These are phyloP conservation scores for Coriaria nepalensis DNA, from an alignment of 306 rosid species.

Conservation along the genomic window DNA sequence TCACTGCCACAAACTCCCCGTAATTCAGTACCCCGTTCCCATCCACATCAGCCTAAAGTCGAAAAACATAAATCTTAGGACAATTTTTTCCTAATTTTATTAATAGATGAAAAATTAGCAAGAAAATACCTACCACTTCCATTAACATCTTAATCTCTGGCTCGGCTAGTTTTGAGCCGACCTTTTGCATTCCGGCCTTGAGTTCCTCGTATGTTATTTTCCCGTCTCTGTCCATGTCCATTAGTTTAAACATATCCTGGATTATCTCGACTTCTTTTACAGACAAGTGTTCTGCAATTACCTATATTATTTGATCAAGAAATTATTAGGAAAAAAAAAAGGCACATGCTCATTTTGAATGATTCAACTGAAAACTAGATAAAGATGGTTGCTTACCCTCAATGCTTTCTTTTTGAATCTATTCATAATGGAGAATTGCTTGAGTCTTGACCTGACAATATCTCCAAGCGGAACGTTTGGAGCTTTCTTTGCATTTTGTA, in stretches of 20 bases:
- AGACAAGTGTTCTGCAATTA: slow-evolving; percentile 91
- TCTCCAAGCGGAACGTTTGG: slow-evolving; percentile 92
- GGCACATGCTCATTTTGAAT: slow-evolving; percentile 1
- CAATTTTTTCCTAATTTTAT: slow-evolving; percentile 4
- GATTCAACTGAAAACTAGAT: slow-evolving; percentile 13
- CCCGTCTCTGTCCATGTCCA: slow-evolving; percentile 95
- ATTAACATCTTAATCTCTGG: slow-evolving; percentile 95
- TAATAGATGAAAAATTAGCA: background rate
- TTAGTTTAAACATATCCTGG: slow-evolving; percentile 86
- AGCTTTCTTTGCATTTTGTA: slow-evolving; percentile 91
- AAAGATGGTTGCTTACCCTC: slow-evolving; percentile 53
- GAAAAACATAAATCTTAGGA: slow-evolving; percentile 12
- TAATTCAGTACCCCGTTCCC: slow-evolving; percentile 97
- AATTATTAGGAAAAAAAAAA: slow-evolving; percentile 9
- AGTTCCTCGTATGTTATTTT: slow-evolving; percentile 77
- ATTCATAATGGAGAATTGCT: slow-evolving; percentile 93
- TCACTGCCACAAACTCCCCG: slow-evolving; percentile 96
- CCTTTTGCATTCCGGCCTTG: slow-evolving; percentile 75
- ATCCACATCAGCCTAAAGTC: slow-evolving; percentile 83
- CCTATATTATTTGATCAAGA: slow-evolving; percentile 37
- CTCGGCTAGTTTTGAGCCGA: slow-evolving; percentile 95
- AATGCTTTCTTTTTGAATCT: slow-evolving; percentile 95
- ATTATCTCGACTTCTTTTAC: slow-evolving; percentile 96
- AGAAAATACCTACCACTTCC: slow-evolving; percentile 73
- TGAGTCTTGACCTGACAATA: slow-evolving; percentile 90